Base-by-base conservation (phyloP, 495 filamentous ascomycete species). In the Xylaria acuta region DNA sequence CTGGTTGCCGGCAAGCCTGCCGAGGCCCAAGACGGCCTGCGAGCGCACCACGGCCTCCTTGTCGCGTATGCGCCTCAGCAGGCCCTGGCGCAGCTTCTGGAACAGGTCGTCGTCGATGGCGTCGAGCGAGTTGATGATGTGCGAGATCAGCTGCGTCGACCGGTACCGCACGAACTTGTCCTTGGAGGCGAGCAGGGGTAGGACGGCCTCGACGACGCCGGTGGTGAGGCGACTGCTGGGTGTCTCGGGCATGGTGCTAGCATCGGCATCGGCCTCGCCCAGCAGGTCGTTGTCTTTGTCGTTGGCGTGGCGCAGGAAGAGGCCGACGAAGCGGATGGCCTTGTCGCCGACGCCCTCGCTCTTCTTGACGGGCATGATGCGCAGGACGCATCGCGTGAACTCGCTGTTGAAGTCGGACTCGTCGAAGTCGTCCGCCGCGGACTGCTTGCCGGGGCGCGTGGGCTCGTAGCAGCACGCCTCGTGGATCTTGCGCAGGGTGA, bases 81-180 rank as follows among this genome's bases (percentile, higher is more conserved):
- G 84, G 3, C 90, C 92, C 38, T 90, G 84, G 45, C 92, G 87
- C 45, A 98, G 84, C 59, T 92, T 88, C 75, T 94, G 88, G 79
- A 97, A 98, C 56, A 97, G 79, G 66, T 96, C 94, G 76, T 97
- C 93, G 72, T 96, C 93, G 73, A 97, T 92, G 3, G 94, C 91
- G 67, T 97, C 93, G 18, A 99, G 85, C 1, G 93, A 94, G 82
- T 97, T 97, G 77, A 98, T 91, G 65, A 90, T 83, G 77, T 97
- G 91, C 1, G 94, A 91, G 56, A 95, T 89, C 18, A 97, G 88
- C 80, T 99, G 96, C 0, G 95, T 94, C 12, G 94, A 88, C 70
- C 96, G 89, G 82, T 95, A 98, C 56, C 97, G 89, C 36, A 98
- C 93, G 60, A 89, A 90, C 82, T 97, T 98, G 81, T 99, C 96